phyloP scores from a whole-genome alignment of 1,139 yeast species.

The Tardiomyces depauwii region DNA sequence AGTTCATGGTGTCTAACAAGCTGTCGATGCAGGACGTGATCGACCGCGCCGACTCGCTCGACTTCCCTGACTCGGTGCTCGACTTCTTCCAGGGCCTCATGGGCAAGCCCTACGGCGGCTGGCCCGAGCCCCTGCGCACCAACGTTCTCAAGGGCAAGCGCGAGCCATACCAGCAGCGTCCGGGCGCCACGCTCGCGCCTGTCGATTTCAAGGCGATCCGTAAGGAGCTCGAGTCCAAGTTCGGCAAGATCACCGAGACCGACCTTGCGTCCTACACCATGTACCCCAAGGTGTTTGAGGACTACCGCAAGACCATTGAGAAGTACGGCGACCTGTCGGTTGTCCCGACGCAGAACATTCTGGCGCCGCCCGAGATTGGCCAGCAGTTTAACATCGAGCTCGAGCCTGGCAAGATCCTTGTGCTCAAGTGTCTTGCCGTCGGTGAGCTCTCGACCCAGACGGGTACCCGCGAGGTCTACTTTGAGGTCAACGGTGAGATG shows the following conservation, averaged over 20 bases:
- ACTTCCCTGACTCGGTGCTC: constrained; percentile 95
- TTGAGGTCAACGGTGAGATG: constrained; percentile 96
- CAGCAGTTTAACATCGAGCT: constrained; percentile 85
- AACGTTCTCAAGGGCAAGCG: constrained; percentile 83
- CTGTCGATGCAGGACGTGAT: constrained; percentile 73
- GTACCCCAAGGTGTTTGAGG: constrained; percentile 97
- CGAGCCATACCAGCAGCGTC: constrained; percentile 77
- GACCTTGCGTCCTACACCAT: constrained; percentile 93
- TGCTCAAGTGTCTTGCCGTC: constrained; percentile 82
- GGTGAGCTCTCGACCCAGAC: constrained; percentile 80
- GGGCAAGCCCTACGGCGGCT: constrained; percentile 99
- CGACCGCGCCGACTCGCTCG: constrained; percentile 79
- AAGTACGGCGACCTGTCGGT: constrained; percentile 88
- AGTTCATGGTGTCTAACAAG: constrained; percentile 95
- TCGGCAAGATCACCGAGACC: constrained; percentile 52
- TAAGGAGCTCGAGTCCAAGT: constrained; percentile 52
- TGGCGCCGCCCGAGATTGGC: constrained; percentile 76
- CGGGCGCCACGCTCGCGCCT: constrained; percentile 82
- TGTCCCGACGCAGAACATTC: constrained; percentile 82
- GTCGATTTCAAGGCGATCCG: constrained; percentile 61
- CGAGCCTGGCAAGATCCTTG: constrained; percentile 89
- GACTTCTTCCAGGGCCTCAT: constrained; percentile 98
- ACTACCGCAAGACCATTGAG: constrained; percentile 60
- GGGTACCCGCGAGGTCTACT: constrained; percentile 93
- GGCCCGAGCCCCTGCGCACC: constrained; percentile 97